Evolutionary conservation across 208 protist species (phyloP).

Genomic region (Angomonas ambiguus): DNA sequence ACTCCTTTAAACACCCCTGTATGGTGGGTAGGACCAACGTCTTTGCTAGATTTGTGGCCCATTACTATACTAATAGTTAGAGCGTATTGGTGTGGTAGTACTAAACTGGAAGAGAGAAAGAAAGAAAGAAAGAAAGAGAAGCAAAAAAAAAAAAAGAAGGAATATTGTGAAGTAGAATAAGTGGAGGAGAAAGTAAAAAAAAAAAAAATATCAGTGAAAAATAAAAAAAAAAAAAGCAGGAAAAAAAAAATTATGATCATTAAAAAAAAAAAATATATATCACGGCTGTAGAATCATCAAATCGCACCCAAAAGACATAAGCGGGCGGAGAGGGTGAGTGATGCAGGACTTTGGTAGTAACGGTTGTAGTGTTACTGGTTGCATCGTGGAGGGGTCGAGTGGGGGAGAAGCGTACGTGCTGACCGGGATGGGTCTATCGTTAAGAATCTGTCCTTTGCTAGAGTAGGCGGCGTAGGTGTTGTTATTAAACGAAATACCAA

Average conservation of each 20-base stretch:
- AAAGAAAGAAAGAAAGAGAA: neutral
- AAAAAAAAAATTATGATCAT: conserved; percentile 16
- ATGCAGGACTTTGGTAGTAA: conserved; percentile 46
- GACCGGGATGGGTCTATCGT: conserved; percentile 43
- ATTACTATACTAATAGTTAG: too few species aligned
- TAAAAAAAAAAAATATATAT: conserved; percentile 15
- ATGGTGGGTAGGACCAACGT: too few species aligned
- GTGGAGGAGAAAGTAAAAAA: neutral
- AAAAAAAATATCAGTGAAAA: conserved; percentile 14
- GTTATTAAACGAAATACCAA: conserved; percentile 66
- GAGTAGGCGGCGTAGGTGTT: conserved; percentile 76
- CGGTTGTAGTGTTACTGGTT: neutral
- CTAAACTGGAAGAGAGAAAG: neutral
- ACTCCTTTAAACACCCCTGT: neutral
- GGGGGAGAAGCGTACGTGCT: conserved; percentile 18
- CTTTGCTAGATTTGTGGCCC: too few species aligned
- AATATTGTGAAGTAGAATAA: conserved; percentile 3
- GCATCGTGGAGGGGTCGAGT: conserved; percentile 12
- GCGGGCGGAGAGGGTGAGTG: conserved; percentile 69
- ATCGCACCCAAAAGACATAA: conserved; percentile 71
- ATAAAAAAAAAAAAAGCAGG: conserved; percentile 4
- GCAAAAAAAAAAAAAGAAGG: neutral
- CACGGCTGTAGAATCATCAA: conserved; percentile 68
- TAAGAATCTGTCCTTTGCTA: conserved; percentile 48
- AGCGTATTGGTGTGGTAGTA: too few species aligned